Base-by-base conservation (phyloP, 495 filamentous ascomycete genomes). In the Trichoderma asperelloides region DNA sequence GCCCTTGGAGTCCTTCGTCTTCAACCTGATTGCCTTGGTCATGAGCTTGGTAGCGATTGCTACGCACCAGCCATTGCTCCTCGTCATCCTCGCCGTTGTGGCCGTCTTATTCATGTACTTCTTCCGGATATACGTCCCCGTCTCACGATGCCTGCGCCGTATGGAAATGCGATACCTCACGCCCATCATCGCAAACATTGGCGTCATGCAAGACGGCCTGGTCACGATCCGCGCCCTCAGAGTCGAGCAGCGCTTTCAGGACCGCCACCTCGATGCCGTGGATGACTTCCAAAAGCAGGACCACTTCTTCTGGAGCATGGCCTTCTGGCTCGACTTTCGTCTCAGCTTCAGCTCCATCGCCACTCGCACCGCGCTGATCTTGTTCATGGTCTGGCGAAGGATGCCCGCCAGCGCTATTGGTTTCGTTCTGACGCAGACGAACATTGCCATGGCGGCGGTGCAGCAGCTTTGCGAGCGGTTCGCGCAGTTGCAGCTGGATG, bases 211-310 rank as follows among this genome's bases (percentile, higher is more conserved):
- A 8, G 88, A 93, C 71, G 92, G 92, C 3, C 73, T 96, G 45
- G 89, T 88, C 1, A 96, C 91, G 0, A 89, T 96, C 18, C 85
- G 89, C 47, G 87, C 92, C 0, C 93, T 91, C 73, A 83, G 80
- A 57, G 90, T 88, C 6, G 86, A 93, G 70, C 75, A 80, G 16
- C 86, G 87, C 62, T 96, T 95, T 70, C 91, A 95, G 70, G 81
- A 83, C 65, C 82, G 87, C 27, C 88, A 92, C 67, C 89, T 96
- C 51, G 80, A 80, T 4, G 89, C 89, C 23, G 89, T 89, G 0
- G 91, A 96, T 74, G 84, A 84, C 3, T 96, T 96, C 75, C 91
- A 94, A 74, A 92, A 91, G 69, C 93, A 93, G 89, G 91, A 96
- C 72, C 91, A 96, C 75, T 92, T 96, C 77, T 96, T 93, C 77